Evolutionary conservation across 2,329 filamentous ascomycete species (phyloP), one percentile per base, ranked within the genome.

Genomic region (Geosmithia flava): DNA sequence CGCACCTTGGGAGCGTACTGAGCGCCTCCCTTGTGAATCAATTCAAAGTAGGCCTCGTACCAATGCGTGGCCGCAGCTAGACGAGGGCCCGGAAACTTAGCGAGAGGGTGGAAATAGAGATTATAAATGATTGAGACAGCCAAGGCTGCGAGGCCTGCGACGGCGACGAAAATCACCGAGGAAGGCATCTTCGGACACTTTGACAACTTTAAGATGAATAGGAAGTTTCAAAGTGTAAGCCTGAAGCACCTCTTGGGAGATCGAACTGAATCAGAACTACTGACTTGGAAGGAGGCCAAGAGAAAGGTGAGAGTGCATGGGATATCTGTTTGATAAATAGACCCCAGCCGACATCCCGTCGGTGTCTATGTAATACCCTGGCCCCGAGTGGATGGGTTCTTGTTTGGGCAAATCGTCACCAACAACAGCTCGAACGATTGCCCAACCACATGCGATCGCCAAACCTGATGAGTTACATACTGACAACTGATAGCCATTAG

Each of bases 31-130:
- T 42, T 20, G 20, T 48, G 20, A 20, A 49, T 13, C n/a, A 49
- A 13, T 19, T 49, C 48, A 67, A 8, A 49, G 48, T 49, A 49
- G 13, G 48, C 33, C 27, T 49, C 48, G 20, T 49, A 47, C 33
- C 44, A 47, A 20, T 42, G 37, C n/a, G 48, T 33, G 27, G 23
- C 43, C 15, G 45, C 48, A 10, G 48, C 48, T 15, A 51, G 40
- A 10, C 23, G 42, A 5, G 50, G 50, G 8, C 50, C 48, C 2
- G 50, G 50, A 37, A 47, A 50, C 27, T 48, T 29, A 10, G 48
- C 37, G 1, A 51, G 43, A 20, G 50, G 50, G n/a, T 43, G 46
- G 10, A 51, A 19, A 17, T 42, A 50, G 16, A 51, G 40, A 19
- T 46, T 44, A 19, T 51, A 50, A 17, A 46, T 16, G 27, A 48